These are phyloP conservation scores for Rhizopogon vinicolor DNA, from an alignment of 768 basidiomycete species.

Conservation along the genomic window DNA sequence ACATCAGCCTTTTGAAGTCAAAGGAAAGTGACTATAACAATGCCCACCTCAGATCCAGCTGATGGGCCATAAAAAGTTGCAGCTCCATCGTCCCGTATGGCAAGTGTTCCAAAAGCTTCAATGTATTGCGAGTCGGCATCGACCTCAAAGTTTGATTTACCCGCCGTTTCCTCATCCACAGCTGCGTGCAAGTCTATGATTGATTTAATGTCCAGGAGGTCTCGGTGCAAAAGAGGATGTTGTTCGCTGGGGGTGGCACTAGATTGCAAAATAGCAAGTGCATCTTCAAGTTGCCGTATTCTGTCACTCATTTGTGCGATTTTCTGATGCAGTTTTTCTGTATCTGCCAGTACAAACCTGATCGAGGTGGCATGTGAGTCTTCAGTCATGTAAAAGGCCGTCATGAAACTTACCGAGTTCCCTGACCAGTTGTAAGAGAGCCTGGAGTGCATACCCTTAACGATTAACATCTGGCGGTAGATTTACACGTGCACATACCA, in stretches of 20 bases:
- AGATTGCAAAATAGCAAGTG: constrained; percentile 51
- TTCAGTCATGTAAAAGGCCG: neutral
- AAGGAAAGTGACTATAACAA: constrained; percentile 15
- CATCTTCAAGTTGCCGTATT: constrained; percentile 69
- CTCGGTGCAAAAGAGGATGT: constrained; percentile 57
- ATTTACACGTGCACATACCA: constrained; percentile 21
- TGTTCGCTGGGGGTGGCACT: constrained; percentile 39
- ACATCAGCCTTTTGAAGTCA: constrained; percentile 6
- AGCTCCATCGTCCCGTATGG: constrained; percentile 64
- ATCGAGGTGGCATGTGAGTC: neutral
- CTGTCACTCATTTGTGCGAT: constrained; percentile 66
- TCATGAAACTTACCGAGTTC: constrained; percentile 51
- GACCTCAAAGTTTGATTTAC: constrained; percentile 20
- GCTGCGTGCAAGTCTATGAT: constrained; percentile 66
- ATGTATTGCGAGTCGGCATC: constrained; percentile 49
- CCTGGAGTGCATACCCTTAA: constrained; percentile 21
- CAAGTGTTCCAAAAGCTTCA: constrained; percentile 66
- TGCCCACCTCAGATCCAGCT: constrained; percentile 64
- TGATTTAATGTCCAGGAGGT: constrained; percentile 61
- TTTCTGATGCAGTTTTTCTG: constrained; percentile 64
- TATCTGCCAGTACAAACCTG: constrained; percentile 70
- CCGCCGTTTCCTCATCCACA: constrained; percentile 32
- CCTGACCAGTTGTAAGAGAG: constrained; percentile 72
- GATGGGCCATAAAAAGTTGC: constrained; percentile 71
- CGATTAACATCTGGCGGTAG: neutral